Evolutionary conservation across 2,329 filamentous ascomycete species (phyloP).

Genomic region (Cladosporium colombiae): DNA sequence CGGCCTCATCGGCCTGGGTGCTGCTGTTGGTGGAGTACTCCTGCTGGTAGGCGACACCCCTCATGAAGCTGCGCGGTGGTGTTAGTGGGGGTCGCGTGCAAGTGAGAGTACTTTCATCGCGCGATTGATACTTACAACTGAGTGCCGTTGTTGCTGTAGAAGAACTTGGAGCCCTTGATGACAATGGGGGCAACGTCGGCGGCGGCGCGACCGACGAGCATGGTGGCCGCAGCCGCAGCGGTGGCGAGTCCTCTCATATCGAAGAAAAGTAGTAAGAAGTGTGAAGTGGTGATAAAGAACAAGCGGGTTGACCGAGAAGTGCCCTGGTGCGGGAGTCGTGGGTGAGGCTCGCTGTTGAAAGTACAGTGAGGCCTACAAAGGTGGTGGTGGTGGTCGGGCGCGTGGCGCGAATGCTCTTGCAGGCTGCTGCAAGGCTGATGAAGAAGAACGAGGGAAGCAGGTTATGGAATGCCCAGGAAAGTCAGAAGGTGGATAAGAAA

Average conservation of each 20-base stretch:
- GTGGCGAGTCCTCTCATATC: constrained; percentile 57
- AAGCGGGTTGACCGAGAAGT: constrained; percentile 7
- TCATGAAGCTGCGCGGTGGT: constrained; percentile 64
- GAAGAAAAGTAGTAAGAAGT: constrained; percentile 24
- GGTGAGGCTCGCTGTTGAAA: background rate
- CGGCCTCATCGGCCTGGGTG: constrained; percentile 53
- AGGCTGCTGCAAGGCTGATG: constrained; percentile 19
- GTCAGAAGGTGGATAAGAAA: constrained; percentile 18
- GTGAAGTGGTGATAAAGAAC: constrained; percentile 4
- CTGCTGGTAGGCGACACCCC: constrained; percentile 92
- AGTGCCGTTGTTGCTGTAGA: constrained; percentile 77
- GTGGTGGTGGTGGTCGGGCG: constrained; percentile 2
- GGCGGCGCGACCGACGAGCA: constrained; percentile 40
- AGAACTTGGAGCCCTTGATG: constrained; percentile 85
- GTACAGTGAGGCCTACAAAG: constrained; percentile 22
- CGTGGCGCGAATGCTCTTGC: constrained; percentile 13
- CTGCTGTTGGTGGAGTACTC: constrained; percentile 54
- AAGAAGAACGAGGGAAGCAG: constrained; percentile 26
- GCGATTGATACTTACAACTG: constrained; percentile 59
- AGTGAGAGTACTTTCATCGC: background rate
- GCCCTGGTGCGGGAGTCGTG: constrained; percentile 19
- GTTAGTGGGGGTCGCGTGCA: constrained; percentile 16
- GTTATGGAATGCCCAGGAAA: constrained; percentile 18
- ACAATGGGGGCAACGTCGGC: constrained; percentile 65
- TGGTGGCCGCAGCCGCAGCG: constrained; percentile 51